Base-by-base conservation (phyloP, 768 basidiomycete species). In the Sutorius australiensis region DNA sequence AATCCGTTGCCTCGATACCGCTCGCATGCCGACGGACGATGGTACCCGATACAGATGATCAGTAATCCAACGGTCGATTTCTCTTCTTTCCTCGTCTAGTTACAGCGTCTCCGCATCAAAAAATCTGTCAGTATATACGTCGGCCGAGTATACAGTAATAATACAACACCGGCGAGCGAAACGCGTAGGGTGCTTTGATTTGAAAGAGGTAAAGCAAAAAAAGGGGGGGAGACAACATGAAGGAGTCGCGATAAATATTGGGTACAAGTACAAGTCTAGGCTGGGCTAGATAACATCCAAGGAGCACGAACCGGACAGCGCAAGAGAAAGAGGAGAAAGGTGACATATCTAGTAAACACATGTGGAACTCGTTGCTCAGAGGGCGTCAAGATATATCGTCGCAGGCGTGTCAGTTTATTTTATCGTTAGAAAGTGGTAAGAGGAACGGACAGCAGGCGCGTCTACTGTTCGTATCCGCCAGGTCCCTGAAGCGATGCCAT, bases 401-500 rank as follows among this genome's bases (percentile, higher is more conserved):
- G 55, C 38, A 41, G 28, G 44, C 46, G 41, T 49, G 57, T 61
- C 51, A 58, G 46, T 59, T 62, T 50, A 36, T 43, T 55, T 61
- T 46, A 55, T 41, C 54, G 30, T 57, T 14, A 34, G 51, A 14
- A 17, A 7, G 14, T 6, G 6, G 34, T 8, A 14, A 38, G 39
- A 47, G 57, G 28, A 17, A 27, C 12, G 21, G 51, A 33, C 19
- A 45, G 36, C 36, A 48, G 42, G 51, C 30, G 54, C 37, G 19
- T 40, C 70, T 68, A 77, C 65, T 77, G 78, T 51, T 78, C 77
- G 53, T 68, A 74, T 60, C 67, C 64, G 47, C 66, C 68, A 30
- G 74, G 61, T 43, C 76, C 86, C 59, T 84, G 82, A 41, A 89
- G 77, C 28, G 89, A 91, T 30, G 92, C 89, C 90, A 93, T 92